A percentile compares a stretch with the other conserved stretches of the same genome.
These are phyloP conservation scores for Agaricus blazei DNA, from an alignment of 768 basidiomycete genomes.

Conservation along the genomic window DNA sequence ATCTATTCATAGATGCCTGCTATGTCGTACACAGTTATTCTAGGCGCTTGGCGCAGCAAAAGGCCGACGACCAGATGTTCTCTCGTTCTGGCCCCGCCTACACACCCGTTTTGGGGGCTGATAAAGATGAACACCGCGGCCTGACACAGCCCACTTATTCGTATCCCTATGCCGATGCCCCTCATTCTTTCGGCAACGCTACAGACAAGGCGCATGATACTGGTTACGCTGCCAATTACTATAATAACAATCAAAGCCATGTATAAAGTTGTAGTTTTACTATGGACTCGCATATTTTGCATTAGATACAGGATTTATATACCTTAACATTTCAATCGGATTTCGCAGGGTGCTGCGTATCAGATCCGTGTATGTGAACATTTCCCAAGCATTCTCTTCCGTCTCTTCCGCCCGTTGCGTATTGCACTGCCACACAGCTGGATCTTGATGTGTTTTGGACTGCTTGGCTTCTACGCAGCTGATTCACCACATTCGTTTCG, in stretches of 20 bases:
- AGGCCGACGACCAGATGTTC: conserved; percentile 18
- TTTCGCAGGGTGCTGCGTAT: no score
- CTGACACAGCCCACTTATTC: conserved; percentile 20
- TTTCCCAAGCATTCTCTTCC: no score
- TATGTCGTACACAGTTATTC: conserved; percentile 33
- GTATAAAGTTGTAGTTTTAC: neutral
- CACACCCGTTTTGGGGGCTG: conserved; percentile 21
- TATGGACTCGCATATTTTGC: neutral
- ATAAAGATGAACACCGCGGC: conserved; percentile 19
- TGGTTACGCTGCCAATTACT: conserved; percentile 7
- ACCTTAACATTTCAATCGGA: no score
- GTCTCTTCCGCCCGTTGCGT: no score
- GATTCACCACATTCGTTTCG: neutral
- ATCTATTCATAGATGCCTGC: conserved; percentile 26
- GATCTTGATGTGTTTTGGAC: conserved; percentile 5
- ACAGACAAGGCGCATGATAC: neutral
- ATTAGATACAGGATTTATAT: neutral
- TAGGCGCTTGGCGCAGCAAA: conserved; percentile 25
- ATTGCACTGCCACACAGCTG: neutral
- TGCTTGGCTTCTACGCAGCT: conserved; percentile 10
- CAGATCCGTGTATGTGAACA: no score
- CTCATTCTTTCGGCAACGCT: conserved; percentile 22
- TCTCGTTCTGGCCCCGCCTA: conserved; percentile 18
- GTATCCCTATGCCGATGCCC: conserved; percentile 28
- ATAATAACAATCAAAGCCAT: conserved; percentile 4